Percentiles rank a stretch among this genome's conserved stretches.
Conservation (phyloP, 2,329 filamentous ascomycete genomes). For the Aureobasidium sp. region DNA sequence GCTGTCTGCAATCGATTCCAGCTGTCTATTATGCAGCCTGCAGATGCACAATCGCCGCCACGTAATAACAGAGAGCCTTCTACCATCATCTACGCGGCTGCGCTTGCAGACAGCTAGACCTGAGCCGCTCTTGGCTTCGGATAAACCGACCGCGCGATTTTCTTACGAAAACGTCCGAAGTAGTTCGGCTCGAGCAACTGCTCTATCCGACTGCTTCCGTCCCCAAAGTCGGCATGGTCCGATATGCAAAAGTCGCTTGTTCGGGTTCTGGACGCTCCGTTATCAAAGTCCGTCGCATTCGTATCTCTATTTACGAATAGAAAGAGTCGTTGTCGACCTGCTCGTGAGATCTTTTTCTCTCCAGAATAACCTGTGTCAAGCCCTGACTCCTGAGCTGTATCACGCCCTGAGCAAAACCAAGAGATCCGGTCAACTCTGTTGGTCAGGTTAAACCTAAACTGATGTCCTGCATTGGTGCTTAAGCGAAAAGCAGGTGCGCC, state of each 20-base stretch:
- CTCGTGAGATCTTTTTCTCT: neutral
- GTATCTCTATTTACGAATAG: neutral
- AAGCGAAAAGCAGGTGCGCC: conserved; percentile 3
- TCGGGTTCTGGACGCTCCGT: neutral
- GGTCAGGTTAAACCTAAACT: neutral
- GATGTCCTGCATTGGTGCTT: conserved; percentile 10
- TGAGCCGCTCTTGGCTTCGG: conserved; percentile 10
- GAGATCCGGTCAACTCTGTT: neutral
- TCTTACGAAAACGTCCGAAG: conserved; percentile 8
- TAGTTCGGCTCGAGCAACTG: conserved; percentile 3
- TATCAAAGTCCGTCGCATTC: neutral
- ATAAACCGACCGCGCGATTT: conserved; percentile 8
- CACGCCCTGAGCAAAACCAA: neutral
- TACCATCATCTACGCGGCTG: neutral
- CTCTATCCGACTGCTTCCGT: conserved; percentile 7
- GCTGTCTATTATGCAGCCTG: neutral
- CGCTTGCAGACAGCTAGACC: neutral
- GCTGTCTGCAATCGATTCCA: neutral
- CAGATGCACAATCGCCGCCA: neutral
- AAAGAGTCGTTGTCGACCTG: neutral
- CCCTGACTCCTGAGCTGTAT: neutral
- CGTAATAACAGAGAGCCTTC: neutral
- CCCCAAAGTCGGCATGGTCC: neutral
- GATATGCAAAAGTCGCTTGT: neutral
- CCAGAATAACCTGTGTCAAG: neutral